Conservation (phyloP, 2,329 filamentous ascomycete genomes). For the Trichophyton mentagrophytes region DNA sequence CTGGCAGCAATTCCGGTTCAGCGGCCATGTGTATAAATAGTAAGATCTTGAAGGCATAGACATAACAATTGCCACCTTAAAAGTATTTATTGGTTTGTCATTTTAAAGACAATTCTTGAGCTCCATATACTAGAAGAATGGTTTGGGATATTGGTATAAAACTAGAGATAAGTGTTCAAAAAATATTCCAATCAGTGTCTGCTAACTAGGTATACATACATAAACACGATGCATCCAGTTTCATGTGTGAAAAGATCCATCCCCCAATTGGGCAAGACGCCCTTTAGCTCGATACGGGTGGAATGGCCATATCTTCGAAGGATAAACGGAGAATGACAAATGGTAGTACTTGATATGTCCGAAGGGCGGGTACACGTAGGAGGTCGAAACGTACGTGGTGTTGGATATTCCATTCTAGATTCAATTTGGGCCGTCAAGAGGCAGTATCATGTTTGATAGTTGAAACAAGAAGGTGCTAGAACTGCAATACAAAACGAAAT, state of each 20-base stretch:
- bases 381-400: neutral
- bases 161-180: neutral
- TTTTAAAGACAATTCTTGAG: neutral
- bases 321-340: neutral
- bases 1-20: too few relatives aligned
- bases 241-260: neutral
- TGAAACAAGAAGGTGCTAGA: neutral
- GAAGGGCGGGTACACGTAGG: neutral
- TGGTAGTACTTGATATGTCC: neutral
- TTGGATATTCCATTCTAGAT: neutral
- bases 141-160: neutral
- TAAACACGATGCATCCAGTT: neutral
- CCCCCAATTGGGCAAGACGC: neutral
- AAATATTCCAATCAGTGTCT: neutral
- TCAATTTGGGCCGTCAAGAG: neutral
- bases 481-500: too few relatives aligned
- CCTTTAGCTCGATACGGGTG: neutral
- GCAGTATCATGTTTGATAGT: neutral
- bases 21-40: neutral
- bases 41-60: neutral
- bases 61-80: neutral
- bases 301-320: neutral
- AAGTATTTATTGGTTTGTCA: neutral
- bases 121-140: neutral
- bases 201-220: neutral